Evolutionary conservation across 2,329 filamentous ascomycete species (phyloP).

Genomic region (Fusarium sp.): DNA sequence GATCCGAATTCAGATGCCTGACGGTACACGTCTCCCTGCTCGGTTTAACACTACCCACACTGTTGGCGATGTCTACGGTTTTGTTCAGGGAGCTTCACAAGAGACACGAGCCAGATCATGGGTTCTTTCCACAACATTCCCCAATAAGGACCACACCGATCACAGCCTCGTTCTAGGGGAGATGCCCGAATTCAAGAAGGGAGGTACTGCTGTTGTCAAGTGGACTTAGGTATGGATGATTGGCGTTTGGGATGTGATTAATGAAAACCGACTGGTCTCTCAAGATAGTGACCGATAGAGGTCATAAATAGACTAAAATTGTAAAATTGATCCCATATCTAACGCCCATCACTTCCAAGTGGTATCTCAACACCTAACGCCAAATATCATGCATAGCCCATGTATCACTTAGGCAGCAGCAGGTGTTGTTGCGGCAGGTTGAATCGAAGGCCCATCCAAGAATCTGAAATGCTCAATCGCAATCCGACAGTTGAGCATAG

Average conservation of each 20-base stretch:
- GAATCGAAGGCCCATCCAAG: conserved; percentile 61
- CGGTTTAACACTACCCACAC: conserved; percentile 86
- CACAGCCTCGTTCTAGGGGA: conserved; percentile 68
- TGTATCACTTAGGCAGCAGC: conserved; percentile 11
- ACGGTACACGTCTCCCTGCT: conserved; percentile 80
- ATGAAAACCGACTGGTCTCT: background rate
- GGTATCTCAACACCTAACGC: conserved; percentile 47
- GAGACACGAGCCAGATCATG: conserved; percentile 69
- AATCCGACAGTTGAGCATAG: conserved; percentile 89
- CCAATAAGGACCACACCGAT: conserved; percentile 82
- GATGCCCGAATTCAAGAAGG: conserved; percentile 72
- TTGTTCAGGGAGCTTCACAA: conserved; percentile 73
- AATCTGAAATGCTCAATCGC: conserved; percentile 84
- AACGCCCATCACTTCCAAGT: conserved; percentile 34
- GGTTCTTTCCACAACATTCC: conserved; percentile 85
- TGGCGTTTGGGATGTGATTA: conserved; percentile 37
- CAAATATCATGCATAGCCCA: conserved; percentile 10
- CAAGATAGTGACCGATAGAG: conserved; percentile 25
- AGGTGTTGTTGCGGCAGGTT: conserved; percentile 22
- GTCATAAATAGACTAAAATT: conserved; percentile 19
- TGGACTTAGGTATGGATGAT: conserved; percentile 51
- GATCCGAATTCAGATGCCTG: conserved; percentile 81
- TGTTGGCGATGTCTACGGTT: conserved; percentile 80
- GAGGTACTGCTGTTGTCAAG: conserved; percentile 73
- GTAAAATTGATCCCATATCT: conserved; percentile 16